A percentile compares a stretch with the other conserved stretches of the same genome.
These are phyloP conservation scores for Castanea mollissima DNA, from an alignment of 306 rosid species.

Conservation along the genomic window DNA sequence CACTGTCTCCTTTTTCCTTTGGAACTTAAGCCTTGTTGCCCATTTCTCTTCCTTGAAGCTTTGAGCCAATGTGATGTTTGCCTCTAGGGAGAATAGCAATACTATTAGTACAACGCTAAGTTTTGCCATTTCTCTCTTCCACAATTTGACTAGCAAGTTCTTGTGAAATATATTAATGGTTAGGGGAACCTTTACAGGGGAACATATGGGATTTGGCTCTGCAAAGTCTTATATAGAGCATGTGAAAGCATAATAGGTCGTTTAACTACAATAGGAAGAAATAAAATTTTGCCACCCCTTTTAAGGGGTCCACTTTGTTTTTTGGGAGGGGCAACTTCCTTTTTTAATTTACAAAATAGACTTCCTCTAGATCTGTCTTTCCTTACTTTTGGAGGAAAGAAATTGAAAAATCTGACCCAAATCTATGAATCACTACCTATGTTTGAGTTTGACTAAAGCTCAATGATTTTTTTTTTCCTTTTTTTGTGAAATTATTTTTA, in stretches of 20 bases:
- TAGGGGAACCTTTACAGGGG: not conserved
- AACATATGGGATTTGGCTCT: not conserved
- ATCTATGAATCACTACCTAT: too few relatives aligned
- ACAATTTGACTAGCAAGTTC: not conserved
- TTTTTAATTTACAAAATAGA: too few relatives aligned
- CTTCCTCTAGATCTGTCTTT: too few relatives aligned
- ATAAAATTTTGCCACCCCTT: not conserved
- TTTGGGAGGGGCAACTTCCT: not conserved
- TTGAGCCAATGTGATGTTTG: slow-evolving; percentile 11
- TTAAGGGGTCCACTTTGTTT: not conserved
- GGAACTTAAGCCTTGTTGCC: slow-evolving; percentile 19
- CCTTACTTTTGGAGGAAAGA: too few relatives aligned
- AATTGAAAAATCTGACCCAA: too few relatives aligned
- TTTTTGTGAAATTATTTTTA: too few relatives aligned
- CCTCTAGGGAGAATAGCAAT: slow-evolving; percentile 3
- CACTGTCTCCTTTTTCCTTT: slow-evolving; percentile 28
- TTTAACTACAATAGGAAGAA: not conserved
- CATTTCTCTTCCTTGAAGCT: slow-evolving; percentile 28
- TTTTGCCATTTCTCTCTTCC: slow-evolving; percentile 39
- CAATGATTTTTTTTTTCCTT: too few relatives aligned
- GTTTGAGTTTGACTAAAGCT: too few relatives aligned
- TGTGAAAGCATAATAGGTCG: not conserved
- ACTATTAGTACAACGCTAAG: not conserved
- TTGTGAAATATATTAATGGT: not conserved
- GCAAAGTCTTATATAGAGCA: not conserved